A percentile compares a stretch with the other conserved stretches of the same genome.
Conservation (phyloP, 2,329 filamentous ascomycete species). For the Talaromyces sp. region DNA sequence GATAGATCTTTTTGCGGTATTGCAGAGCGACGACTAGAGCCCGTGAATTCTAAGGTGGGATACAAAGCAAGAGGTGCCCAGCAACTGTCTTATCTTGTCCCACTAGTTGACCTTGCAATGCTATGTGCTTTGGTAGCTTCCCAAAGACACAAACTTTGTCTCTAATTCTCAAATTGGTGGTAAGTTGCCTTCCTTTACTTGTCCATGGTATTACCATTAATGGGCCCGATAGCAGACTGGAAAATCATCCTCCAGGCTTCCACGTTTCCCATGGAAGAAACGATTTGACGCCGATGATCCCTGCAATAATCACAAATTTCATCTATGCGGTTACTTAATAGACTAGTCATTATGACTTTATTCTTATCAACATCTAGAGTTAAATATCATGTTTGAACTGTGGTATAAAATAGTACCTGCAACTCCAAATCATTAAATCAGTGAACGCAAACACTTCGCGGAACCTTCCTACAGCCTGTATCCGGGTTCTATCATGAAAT, state of each 20-base stretch:
- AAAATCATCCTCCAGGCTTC: background rate
- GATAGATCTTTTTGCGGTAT: background rate
- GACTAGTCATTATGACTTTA: background rate
- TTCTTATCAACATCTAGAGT: background rate
- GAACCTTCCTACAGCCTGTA: background rate
- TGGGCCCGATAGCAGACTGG: background rate
- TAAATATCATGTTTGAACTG: background rate
- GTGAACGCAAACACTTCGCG: background rate
- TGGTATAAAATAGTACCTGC: background rate
- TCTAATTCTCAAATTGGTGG: background rate
- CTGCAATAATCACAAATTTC: background rate
- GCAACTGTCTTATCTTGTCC: background rate
- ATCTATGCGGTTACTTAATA: background rate
- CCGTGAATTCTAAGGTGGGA: background rate
- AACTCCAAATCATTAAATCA: background rate
- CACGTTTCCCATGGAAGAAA: background rate
- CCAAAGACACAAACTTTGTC: background rate
- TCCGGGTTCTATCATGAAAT: background rate
- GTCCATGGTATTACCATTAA: background rate
- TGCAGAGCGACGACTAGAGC: background rate
- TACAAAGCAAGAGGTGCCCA: background rate
- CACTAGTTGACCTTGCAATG: background rate
- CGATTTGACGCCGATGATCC: background rate
- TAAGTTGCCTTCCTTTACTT: background rate
- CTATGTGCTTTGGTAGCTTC: background rate